phyloP scores from a whole-genome alignment of 768 basidiomycete species.

The Leccinum subgranulosum region DNA sequence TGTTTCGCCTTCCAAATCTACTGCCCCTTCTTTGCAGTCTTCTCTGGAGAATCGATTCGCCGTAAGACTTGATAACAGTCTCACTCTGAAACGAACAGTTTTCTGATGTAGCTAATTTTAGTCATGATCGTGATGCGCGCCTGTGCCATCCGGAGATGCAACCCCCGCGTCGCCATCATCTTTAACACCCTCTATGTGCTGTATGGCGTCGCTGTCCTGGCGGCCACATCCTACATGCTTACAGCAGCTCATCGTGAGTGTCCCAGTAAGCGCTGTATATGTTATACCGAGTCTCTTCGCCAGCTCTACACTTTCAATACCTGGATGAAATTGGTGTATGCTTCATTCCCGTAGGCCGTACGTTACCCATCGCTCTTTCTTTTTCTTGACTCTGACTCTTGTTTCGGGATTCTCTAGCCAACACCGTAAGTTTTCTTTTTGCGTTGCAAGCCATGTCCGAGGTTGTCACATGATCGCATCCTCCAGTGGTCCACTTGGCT shows the following conservation, averaged over 20 bases:
- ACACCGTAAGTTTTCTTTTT: constrained; percentile 6
- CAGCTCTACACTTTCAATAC: constrained; percentile 8
- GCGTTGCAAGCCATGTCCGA: neutral
- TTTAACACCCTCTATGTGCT: constrained; percentile 7
- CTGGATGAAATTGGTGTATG: constrained; percentile 15
- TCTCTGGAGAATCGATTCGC: constrained; percentile 22
- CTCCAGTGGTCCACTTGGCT: constrained; percentile 13
- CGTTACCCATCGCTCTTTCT: neutral
- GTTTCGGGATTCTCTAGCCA: neutral
- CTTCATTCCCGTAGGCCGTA: constrained; percentile 1
- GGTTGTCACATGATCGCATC: neutral
- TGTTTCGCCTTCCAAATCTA: constrained; percentile 3
- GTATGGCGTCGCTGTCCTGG: constrained; percentile 3
- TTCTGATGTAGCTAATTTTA: neutral
- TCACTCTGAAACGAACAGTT: neutral
- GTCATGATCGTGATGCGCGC: constrained; percentile 25
- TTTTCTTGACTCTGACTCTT: neutral
- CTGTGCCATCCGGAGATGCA: constrained; percentile 22
- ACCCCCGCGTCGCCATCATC: neutral
- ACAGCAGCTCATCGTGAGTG: neutral
- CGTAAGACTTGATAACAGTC: constrained; percentile 10
- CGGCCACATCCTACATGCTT: neutral
- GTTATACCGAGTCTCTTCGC: neutral
- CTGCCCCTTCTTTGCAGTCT: neutral
- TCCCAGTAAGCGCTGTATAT: neutral